A percentile compares a stretch with the other conserved stretches of the same genome.
These are phyloP conservation scores for Geotrichum fermentans DNA, from an alignment of 1,139 yeast genomes.

Conservation along the genomic window DNA sequence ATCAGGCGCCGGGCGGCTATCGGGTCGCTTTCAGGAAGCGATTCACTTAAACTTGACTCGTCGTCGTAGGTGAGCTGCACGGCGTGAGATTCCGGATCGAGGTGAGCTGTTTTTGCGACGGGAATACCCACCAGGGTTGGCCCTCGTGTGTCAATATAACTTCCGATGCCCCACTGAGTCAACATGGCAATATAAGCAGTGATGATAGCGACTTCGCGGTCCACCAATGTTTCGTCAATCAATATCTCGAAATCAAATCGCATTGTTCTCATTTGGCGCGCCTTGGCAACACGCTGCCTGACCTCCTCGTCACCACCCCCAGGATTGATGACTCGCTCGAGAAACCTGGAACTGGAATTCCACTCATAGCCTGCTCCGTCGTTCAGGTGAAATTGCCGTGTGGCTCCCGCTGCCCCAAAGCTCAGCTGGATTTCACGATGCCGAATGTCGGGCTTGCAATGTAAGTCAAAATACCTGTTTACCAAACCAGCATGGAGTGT, in stretches of 20 bases:
- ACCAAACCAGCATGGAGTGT: conserved; percentile 49
- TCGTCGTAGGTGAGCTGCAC: conserved; percentile 14
- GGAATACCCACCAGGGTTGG: conserved; percentile 39
- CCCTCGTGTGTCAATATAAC: conserved; percentile 50
- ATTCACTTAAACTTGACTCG: conserved; percentile 1
- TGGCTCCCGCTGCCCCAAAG: conserved; percentile 34
- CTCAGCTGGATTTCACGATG: conserved; percentile 40
- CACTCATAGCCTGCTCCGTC: conserved; percentile 55
- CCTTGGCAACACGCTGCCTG: conserved; percentile 51
- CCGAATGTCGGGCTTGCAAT: conserved; percentile 44
- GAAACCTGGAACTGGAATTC: conserved; percentile 48
- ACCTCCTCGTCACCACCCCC: conserved; percentile 53
- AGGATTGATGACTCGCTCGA: conserved; percentile 51
- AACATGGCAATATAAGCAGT: conserved; percentile 58
- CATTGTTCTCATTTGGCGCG: conserved; percentile 53
- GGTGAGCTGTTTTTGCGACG: background rate
- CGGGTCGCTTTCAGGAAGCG: background rate
- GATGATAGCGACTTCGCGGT: conserved; percentile 49
- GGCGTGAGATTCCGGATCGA: background rate
- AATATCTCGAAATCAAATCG: conserved; percentile 56
- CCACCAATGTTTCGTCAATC: conserved; percentile 47
- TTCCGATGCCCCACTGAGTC: conserved; percentile 60
- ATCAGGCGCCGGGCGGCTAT: background rate
- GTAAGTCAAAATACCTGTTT: conserved; percentile 48
- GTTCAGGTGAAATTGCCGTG: conserved; percentile 42